Percentiles rank a stretch among this genome's conserved stretches.
Evolutionary conservation across 176 grass and related monocot genomes (phyloP).

Genomic region (sorghum (Sorghum bicolor)): DNA sequence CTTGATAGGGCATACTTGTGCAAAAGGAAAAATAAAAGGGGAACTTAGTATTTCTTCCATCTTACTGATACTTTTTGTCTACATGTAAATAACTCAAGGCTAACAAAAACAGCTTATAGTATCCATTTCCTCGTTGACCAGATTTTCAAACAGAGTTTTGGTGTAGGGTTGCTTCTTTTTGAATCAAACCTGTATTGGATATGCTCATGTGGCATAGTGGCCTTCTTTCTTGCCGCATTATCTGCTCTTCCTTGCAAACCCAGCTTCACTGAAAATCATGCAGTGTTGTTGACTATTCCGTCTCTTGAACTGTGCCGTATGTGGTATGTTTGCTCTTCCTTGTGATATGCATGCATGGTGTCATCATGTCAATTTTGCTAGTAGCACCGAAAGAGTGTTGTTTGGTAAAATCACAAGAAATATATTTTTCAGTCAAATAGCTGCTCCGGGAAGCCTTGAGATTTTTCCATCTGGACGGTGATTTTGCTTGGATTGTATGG

Average conservation of each 20-base stretch:
- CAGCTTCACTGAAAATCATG: constrained; percentile 40
- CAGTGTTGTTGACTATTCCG: constrained; percentile 9
- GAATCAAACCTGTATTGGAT: background rate
- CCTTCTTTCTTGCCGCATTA: background rate
- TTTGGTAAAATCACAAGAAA: constrained; percentile 30
- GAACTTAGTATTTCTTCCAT: background rate
- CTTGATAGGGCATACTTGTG: background rate
- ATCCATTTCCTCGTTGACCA: background rate
- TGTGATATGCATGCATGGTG: constrained; percentile 15
- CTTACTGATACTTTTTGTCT: background rate
- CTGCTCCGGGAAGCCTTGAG: constrained; percentile 23
- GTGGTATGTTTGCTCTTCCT: constrained; percentile 22
- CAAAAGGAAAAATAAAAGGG: background rate
- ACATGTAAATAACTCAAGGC: background rate
- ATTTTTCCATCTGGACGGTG: background rate
- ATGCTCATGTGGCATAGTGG: background rate
- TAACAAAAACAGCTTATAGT: background rate
- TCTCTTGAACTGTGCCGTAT: background rate
- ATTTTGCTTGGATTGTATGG: constrained; percentile 19
- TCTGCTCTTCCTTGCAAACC: constrained; percentile 22
- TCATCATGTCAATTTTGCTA: constrained; percentile 18
- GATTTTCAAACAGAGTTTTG: constrained; percentile 3
- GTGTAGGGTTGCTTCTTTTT: background rate
- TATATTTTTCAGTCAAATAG: constrained; percentile 15
- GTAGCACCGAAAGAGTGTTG: constrained; percentile 24